Evolutionary conservation across 129 eudicot species (phyloP).

Genomic region (Silybum marianum): DNA sequence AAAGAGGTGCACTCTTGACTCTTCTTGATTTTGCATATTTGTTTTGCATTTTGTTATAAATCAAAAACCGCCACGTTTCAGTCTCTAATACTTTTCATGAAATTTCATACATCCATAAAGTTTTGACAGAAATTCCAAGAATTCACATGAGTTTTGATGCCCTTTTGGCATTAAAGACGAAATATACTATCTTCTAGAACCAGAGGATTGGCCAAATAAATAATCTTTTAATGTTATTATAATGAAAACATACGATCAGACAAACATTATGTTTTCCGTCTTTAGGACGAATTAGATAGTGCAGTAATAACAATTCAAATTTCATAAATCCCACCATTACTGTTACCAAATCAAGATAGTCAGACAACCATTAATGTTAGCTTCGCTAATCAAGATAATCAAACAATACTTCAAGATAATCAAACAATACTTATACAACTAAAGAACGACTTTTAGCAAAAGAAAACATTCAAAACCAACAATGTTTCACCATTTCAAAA

Average conservation of each 20-base stretch:
- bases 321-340: background rate
- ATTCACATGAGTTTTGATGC: background rate
- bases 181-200: background rate
- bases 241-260: background rate
- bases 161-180: background rate
- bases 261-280: background rate
- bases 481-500: background rate
- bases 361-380: background rate
- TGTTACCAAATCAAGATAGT: background rate
- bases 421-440: conserved; percentile 9
- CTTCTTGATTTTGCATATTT: background rate
- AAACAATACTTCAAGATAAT: background rate
- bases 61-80: background rate
- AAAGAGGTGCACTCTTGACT: background rate
- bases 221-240: background rate
- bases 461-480: background rate
- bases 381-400: background rate
- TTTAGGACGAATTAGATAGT: background rate
- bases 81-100: background rate
- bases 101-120: background rate
- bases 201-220: background rate
- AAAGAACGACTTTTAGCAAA: background rate
- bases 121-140: background rate
- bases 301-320: conserved; percentile 17
- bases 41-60: background rate